These are phyloP conservation scores for Cryptosporidium ubiquitum DNA, from an alignment of 169 alveolate species.

Conservation along the genomic window DNA sequence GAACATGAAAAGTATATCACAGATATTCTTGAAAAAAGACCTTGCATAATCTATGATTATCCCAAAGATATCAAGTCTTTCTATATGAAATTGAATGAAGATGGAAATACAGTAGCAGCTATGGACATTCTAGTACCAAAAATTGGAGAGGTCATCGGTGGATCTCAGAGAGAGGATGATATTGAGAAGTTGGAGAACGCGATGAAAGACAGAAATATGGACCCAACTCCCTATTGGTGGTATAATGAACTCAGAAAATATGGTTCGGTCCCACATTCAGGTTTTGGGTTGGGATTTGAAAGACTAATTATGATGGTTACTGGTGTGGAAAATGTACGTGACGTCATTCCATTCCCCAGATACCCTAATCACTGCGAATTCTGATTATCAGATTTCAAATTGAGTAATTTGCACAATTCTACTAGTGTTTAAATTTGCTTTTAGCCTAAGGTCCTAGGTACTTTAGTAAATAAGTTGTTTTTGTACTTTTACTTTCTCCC, in stretches of 20 bases:
- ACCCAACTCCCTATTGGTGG: conserved; percentile 90
- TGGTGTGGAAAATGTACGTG: conserved; percentile 98
- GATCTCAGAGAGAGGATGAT: conserved; percentile 98
- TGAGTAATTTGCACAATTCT: background rate
- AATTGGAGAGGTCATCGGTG: conserved; percentile 98
- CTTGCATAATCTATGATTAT: conserved; percentile 97
- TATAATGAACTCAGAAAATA: conserved; percentile 92
- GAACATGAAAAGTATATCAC: conserved; percentile 97
- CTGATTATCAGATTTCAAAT: conserved; percentile 76
- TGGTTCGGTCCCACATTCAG: conserved; percentile 98
- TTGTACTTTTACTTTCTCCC: background rate
- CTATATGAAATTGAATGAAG: conserved; percentile 95
- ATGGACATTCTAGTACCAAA: conserved; percentile 97
- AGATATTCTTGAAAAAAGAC: conserved; percentile 95
- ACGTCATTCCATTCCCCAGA: conserved; percentile 99
- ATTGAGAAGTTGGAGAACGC: conserved; percentile 89
- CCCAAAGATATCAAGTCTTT: conserved; percentile 97
- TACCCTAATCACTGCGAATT: conserved; percentile 95
- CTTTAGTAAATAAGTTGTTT: background rate
- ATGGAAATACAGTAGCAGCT: conserved; percentile 95
- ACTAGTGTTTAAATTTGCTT: background rate
- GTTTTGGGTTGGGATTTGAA: conserved; percentile 99
- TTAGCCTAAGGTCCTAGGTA: background rate
- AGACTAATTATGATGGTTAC: conserved; percentile 97
- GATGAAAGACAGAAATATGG: conserved; percentile 89